phyloP scores from a whole-genome alignment of 2,329 filamentous ascomycete species.

The Botrytis galanthina region DNA sequence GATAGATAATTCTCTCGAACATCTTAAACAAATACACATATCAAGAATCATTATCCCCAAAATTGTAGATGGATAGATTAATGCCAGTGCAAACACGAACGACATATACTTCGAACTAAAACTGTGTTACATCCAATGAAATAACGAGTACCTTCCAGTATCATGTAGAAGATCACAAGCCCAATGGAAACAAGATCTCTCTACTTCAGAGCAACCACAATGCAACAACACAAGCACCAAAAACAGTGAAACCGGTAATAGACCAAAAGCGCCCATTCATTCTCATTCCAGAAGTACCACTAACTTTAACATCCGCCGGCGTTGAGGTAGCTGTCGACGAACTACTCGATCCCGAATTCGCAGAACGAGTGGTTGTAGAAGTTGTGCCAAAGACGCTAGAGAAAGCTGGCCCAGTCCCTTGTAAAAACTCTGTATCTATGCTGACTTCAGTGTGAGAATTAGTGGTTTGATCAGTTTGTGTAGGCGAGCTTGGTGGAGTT shows the following conservation, averaged over 20 bases:
- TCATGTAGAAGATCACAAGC: background rate
- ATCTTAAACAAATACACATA: background rate
- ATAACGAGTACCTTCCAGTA: background rate
- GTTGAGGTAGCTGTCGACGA: background rate
- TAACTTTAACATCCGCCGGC: background rate
- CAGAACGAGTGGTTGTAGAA: background rate
- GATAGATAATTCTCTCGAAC: no score
- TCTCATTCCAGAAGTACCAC: background rate
- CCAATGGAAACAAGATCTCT: background rate
- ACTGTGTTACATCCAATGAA: background rate
- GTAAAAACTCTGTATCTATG: background rate
- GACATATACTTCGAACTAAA: background rate
- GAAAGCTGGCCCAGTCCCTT: background rate
- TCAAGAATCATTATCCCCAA: fast-evolving
- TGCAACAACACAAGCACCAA: no score
- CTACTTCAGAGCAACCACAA: background rate
- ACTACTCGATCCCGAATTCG: background rate
- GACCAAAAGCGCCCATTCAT: background rate
- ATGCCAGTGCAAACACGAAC: background rate
- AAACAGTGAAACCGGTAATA: background rate
- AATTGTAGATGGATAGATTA: background rate
- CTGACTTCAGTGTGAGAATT: background rate
- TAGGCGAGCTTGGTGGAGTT: background rate
- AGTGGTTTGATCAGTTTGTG: background rate
- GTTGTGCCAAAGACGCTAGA: background rate